phyloP scores from a whole-genome alignment of 306 rosid genomes.

The Crataegus laevigata region DNA sequence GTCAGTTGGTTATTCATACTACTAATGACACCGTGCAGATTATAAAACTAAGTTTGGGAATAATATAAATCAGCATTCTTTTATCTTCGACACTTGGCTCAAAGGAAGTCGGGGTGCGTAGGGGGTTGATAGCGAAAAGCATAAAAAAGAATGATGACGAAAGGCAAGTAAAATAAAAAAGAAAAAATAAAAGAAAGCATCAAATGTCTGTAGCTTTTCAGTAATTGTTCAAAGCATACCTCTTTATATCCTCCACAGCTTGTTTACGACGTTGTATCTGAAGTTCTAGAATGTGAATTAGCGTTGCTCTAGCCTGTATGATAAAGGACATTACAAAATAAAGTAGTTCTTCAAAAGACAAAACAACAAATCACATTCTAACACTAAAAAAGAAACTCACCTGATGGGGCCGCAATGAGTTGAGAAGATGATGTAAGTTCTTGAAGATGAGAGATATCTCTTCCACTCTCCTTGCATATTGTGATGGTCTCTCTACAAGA shows the following conservation, averaged over 20 bases:
- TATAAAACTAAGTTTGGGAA: background rate
- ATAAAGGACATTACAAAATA: conserved; percentile 4
- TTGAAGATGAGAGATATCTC: conserved; percentile 86
- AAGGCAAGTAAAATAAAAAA: background rate
- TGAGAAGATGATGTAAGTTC: conserved; percentile 88
- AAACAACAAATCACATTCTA: background rate
- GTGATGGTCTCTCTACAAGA: conserved; percentile 89
- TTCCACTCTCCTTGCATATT: conserved; percentile 93
- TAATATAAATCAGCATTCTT: background rate
- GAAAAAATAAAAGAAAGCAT: too few species aligned
- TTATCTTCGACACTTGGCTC: background rate
- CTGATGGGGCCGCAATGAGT: conserved; percentile 89
- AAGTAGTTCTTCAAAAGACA: background rate
- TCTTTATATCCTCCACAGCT: conserved; percentile 89
- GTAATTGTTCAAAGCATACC: conserved; percentile 33
- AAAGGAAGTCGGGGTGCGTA: too few species aligned
- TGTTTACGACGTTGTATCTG: conserved; percentile 84
- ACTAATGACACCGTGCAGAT: background rate
- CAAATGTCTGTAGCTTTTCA: background rate
- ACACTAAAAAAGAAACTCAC: conserved; percentile 15
- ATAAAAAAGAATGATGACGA: too few species aligned
- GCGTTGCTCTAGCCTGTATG: conserved; percentile 76
- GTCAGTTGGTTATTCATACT: background rate
- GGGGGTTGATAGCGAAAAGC: too few species aligned
- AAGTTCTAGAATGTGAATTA: conserved; percentile 80